These are phyloP conservation scores for Decorospora gaudefroyi DNA, from an alignment of 2,329 filamentous ascomycete species.

Conservation along the genomic window DNA sequence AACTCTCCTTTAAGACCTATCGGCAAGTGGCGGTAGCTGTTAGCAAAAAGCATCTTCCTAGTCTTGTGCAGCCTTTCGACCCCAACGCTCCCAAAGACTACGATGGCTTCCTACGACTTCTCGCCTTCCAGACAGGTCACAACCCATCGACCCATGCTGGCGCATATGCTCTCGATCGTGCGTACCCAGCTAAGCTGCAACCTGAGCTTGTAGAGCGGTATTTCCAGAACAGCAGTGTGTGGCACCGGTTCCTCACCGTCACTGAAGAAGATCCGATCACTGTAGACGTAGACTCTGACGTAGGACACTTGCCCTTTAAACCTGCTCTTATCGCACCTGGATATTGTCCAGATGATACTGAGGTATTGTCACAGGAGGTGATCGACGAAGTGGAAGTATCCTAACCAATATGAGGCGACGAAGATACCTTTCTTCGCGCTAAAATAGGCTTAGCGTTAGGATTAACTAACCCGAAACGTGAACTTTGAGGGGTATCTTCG, in stretches of 20 bases:
- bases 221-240: background rate
- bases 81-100: conserved; percentile 3
- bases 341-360: no score
- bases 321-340: no score
- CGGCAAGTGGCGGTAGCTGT: conserved; percentile 4
- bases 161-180: conserved; percentile 10
- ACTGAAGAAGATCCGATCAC: no score
- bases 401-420: no score
- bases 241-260: conserved; percentile 4
- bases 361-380: no score
- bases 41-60: conserved; percentile 6
- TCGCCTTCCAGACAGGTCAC: conserved; percentile 8
- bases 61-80: conserved; percentile 2
- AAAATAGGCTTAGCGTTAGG: no score
- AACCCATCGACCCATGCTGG: conserved; percentile 7
- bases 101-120: conserved; percentile 3
- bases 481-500: no score
- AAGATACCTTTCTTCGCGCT: no score
- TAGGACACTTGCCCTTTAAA: no score
- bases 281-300: no score
- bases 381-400: no score
- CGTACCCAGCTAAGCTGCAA: conserved; percentile 6
- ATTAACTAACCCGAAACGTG: no score
- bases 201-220: conserved; percentile 5
- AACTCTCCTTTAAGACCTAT: conserved; percentile 1